Percentiles rank a stretch among this genome's conserved stretches.
Evolutionary conservation across 768 basidiomycete species (phyloP).

Genomic region (Lentinula raphanica): DNA sequence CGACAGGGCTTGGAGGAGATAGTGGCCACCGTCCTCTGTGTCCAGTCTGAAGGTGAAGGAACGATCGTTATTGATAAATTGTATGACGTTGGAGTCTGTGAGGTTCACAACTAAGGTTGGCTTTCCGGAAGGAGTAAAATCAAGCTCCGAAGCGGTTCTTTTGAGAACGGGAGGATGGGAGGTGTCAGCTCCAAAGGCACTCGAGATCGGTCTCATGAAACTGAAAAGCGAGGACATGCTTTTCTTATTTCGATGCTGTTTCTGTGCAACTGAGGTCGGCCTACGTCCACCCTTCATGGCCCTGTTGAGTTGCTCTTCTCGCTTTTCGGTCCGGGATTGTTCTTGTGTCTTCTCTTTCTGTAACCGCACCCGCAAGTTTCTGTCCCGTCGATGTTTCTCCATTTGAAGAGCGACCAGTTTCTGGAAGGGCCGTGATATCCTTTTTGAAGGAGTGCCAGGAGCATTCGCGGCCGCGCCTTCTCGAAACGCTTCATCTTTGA

Average conservation of each 20-base stretch:
- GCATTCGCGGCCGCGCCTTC: slow-evolving; percentile 48
- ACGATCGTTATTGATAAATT: slow-evolving; percentile 74
- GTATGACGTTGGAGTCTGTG: slow-evolving; percentile 63
- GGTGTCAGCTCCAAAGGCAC: slow-evolving; percentile 70
- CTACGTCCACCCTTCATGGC: slow-evolving; percentile 61
- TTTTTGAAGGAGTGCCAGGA: slow-evolving; percentile 41
- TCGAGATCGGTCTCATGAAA: slow-evolving; percentile 86
- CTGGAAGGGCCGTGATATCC: slow-evolving; percentile 61
- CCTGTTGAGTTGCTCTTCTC: slow-evolving; percentile 69
- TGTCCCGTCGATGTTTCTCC: slow-evolving; percentile 81
- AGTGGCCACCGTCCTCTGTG: slow-evolving; percentile 84
- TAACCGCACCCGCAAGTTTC: slow-evolving; percentile 58
- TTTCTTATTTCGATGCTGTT: slow-evolving; percentile 83
- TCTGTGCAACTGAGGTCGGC: slow-evolving; percentile 43
- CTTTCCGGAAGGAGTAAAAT: slow-evolving; percentile 68
- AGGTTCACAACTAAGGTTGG: slow-evolving; percentile 72
- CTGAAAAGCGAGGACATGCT: slow-evolving; percentile 83
- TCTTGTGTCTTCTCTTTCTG: slow-evolving; percentile 74
- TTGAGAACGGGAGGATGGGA: slow-evolving; percentile 38
- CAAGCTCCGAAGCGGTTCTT: slow-evolving; percentile 67
- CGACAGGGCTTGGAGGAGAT: slow-evolving; percentile 68
- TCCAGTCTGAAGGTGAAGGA: slow-evolving; percentile 80
- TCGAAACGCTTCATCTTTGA: slow-evolving; percentile 70
- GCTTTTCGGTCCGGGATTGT: slow-evolving; percentile 64
- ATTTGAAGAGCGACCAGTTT: slow-evolving; percentile 58